phyloP scores from a whole-genome alignment of 2,329 filamentous ascomycete genomes.

The Ophiostoma ips region DNA sequence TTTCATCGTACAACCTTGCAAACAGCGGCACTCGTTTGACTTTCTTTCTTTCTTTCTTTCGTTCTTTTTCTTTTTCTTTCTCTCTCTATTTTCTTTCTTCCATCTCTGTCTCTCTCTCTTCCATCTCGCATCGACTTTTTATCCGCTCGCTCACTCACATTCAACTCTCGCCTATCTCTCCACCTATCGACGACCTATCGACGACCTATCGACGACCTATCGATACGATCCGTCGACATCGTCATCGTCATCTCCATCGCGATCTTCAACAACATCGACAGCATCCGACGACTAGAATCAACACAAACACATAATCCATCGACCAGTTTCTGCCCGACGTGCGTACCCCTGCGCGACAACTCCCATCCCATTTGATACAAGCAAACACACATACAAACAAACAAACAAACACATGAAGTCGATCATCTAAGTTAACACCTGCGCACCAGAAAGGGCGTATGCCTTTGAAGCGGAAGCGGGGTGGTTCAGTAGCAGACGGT shows the following conservation, averaged over 20 bases:
- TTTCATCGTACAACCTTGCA: too few species aligned
- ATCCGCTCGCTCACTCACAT: background rate
- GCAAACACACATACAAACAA: background rate
- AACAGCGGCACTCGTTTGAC: background rate
- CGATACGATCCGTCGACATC: too few species aligned
- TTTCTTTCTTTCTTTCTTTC: background rate
- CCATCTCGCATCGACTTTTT: background rate
- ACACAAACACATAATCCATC: too few species aligned
- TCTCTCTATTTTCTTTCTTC: background rate
- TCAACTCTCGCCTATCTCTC: background rate
- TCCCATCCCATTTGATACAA: too few species aligned
- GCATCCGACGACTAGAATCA: too few species aligned
- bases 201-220: too few species aligned
- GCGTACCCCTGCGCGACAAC: too few species aligned
- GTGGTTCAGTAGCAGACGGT: conserved; percentile 30
- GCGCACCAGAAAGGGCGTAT: conserved; percentile 22
- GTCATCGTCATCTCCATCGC: too few species aligned
- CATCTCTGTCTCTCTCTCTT: background rate
- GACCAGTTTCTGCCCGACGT: too few species aligned
- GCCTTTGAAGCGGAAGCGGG: conserved; percentile 47
- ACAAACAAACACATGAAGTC: conserved; percentile 3
- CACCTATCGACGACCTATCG: too few species aligned
- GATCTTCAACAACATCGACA: too few species aligned
- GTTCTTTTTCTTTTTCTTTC: background rate
- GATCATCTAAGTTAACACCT: conserved; percentile 7